Conservation (phyloP, 2,329 filamentous ascomycete genomes). For the Aspergillus texensis region DNA sequence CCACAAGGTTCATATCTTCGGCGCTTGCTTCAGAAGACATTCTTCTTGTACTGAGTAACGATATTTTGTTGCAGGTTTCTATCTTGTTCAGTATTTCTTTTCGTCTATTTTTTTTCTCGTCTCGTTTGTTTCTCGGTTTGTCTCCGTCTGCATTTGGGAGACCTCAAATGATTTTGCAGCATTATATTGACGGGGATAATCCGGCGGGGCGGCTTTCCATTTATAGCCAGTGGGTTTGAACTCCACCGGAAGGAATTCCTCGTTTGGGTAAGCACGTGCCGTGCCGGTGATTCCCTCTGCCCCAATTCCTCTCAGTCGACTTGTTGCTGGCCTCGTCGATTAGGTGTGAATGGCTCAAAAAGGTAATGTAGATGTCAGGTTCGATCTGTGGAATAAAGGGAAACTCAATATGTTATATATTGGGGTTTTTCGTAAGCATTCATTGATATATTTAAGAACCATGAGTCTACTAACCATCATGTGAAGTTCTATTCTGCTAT, state of each 20-base stretch:
- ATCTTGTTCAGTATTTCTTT: neutral
- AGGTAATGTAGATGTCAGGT: too few relatives aligned
- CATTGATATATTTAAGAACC: too few relatives aligned
- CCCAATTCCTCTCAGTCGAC: too few relatives aligned
- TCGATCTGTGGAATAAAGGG: too few relatives aligned
- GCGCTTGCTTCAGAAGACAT: neutral
- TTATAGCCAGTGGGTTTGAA: neutral
- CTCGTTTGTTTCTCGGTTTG: neutral
- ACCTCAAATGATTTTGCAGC: neutral
- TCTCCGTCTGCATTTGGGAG: neutral
- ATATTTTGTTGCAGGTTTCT: neutral
- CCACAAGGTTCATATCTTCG: neutral
- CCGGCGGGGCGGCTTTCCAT: neutral
- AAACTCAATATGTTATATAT: too few relatives aligned
- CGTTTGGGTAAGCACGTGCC: too few relatives aligned
- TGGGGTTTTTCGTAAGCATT: too few relatives aligned
- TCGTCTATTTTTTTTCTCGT: neutral
- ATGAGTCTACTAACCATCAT: too few relatives aligned
- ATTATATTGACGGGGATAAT: neutral
- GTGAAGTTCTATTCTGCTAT: too few relatives aligned
- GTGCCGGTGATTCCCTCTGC: too few relatives aligned
- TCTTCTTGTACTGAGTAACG: neutral
- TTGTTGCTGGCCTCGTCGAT: too few relatives aligned
- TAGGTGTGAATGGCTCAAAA: too few relatives aligned
- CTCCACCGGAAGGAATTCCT: neutral